Evolutionary conservation across 345 rosid genomes (phyloP), one percentile per base, ranked within the genome.

Genomic region (Nephelium lappaceum): DNA sequence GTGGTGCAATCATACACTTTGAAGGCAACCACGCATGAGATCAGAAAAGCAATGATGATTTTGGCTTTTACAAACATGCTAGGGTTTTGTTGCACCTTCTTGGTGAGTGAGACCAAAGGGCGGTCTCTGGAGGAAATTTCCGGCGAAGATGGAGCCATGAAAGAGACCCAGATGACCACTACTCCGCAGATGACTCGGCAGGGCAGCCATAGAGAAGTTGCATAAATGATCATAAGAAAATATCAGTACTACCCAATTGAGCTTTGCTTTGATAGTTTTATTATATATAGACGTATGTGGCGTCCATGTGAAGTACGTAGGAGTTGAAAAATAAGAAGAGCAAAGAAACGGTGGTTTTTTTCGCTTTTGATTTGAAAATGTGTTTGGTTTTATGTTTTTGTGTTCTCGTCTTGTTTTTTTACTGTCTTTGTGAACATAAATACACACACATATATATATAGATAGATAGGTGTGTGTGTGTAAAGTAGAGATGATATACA

Each of bases 81-180:
- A 2, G 92, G 92, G 19, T 86, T 86, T 70, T 83, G 85, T 41
- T 91, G 75, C 85, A 86, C 91, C 0, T 91, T 91, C 87, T 62
- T 91, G 74, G 64, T 86, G 47, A 61, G 81, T 0, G 92, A 90
- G 87, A 88, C 91, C 11, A 88, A 78, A 68, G 90, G 92, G 1
- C 82, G 74, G 67, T 87, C 92, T 0, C 71, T 90, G 73, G 94
- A 87, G 81, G 90, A 89, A 80, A 87, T 89, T 2, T 91, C 92
- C 0, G 91, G 92, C 0, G 94, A 91, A 76, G 94, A 89, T 19
- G 88, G 81, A 16, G 79, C 15, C 16, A 14, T 45, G 23, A 25
- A 45, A 23, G 81, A 81, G 69, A 68, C 74, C 21, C 65, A 72
- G 69, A 68, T 27, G 77, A 47, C 71, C 3, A 78, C 69, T 43